phyloP scores from a whole-genome alignment of 805 yeast species.

The Dipodascopsis uninucleata region DNA sequence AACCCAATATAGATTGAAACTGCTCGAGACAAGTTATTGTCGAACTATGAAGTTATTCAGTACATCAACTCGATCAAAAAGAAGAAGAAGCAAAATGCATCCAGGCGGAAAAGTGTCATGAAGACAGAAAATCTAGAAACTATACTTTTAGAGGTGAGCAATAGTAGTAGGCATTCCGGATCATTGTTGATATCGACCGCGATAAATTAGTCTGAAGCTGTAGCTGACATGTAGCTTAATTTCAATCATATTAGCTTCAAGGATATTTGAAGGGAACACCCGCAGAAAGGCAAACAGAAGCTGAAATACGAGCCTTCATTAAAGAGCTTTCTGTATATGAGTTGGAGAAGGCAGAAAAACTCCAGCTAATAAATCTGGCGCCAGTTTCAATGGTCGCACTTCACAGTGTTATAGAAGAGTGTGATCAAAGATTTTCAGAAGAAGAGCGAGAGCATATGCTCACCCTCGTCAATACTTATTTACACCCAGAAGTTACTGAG shows the following conservation, averaged over 20 bases:
- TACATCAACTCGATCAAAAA: conserved; percentile 51
- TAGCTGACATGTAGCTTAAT: neutral
- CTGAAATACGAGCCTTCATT: conserved; percentile 42
- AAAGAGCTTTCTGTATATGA: conserved; percentile 43
- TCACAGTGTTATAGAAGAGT: conserved; percentile 82
- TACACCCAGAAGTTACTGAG: conserved; percentile 39
- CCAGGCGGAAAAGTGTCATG: conserved; percentile 29
- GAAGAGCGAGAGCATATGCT: conserved; percentile 59
- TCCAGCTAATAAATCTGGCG: conserved; percentile 76
- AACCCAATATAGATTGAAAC: conserved; percentile 46
- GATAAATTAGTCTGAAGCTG: conserved; percentile 36
- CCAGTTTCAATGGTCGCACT: conserved; percentile 79
- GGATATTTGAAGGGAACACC: conserved; percentile 41
- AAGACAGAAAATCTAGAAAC: conserved; percentile 31
- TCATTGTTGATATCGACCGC: conserved; percentile 32
- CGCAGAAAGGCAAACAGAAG: conserved; percentile 36
- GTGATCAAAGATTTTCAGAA: conserved; percentile 79
- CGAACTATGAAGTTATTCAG: conserved; percentile 61
- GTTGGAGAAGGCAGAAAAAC: conserved; percentile 74
- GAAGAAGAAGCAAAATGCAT: conserved; percentile 18
- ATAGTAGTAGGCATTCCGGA: conserved; percentile 33
- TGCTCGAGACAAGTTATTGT: conserved; percentile 54
- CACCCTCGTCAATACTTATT: conserved; percentile 49
- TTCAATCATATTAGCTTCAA: conserved; percentile 31
- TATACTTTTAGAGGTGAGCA: conserved; percentile 31